phyloP scores from a whole-genome alignment of 192 early-diverging fungal species.

The Coemansia sp. region DNA sequence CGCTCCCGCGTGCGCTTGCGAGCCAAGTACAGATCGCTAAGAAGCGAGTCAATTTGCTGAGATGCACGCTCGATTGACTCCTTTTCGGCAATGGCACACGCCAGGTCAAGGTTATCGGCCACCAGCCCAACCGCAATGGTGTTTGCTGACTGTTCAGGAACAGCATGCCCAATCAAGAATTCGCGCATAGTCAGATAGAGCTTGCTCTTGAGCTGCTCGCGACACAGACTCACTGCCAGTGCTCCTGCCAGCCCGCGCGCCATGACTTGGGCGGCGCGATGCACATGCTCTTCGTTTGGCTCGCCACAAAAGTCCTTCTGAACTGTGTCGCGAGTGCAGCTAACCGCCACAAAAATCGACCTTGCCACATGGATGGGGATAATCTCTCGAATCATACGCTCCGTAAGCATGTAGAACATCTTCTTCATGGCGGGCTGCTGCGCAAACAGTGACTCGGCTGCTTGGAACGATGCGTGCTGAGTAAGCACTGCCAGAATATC shows the following conservation, averaged over 20 bases:
- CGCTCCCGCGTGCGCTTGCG: constrained; percentile 89
- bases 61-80: constrained; percentile 92
- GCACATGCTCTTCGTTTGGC: constrained; percentile 90
- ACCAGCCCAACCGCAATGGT: constrained; percentile 83
- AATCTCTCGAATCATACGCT: constrained; percentile 86
- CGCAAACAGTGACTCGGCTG: constrained; percentile 74
- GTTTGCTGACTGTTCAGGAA: constrained; percentile 61
- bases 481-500: constrained; percentile 50
- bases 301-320: constrained; percentile 96
- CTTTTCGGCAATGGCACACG: constrained; percentile 92
- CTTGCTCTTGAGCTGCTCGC: constrained; percentile 86
- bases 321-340: constrained; percentile 88
- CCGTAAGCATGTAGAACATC: constrained; percentile 83
- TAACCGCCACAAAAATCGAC: constrained; percentile 88
- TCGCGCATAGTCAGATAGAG: constrained; percentile 60
- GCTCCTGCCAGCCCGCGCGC: constrained; percentile 85
- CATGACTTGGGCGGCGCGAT: constrained; percentile 93
- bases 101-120: constrained; percentile 90
- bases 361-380: constrained; percentile 89
- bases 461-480: constrained; percentile 67
- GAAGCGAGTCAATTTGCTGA: constrained; percentile 89
- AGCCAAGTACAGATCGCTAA: constrained; percentile 64
- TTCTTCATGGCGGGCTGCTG: constrained; percentile 85
- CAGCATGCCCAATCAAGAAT: constrained; percentile 41
- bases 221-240: constrained; percentile 87